Percentiles rank a stretch among this genome's conserved stretches.
Conservation (phyloP, 176 grass and related monocot genomes). For the Musa troglodytarum region DNA sequence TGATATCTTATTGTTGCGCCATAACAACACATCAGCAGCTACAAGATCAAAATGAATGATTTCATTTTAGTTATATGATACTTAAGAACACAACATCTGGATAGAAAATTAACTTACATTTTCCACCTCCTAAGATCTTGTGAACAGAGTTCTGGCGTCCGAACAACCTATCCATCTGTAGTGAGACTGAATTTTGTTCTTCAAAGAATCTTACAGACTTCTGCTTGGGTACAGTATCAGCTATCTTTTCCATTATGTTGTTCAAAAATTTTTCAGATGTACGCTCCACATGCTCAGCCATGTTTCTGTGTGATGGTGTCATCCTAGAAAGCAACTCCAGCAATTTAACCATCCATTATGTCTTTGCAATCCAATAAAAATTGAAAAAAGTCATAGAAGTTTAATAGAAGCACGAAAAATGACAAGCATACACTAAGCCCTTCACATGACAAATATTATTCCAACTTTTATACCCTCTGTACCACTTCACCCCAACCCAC, state of each 20-base stretch:
- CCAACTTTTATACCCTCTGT: neutral
- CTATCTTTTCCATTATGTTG: constrained; percentile 50
- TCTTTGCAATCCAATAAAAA: neutral
- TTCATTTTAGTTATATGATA: neutral
- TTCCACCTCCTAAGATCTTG: constrained; percentile 62
- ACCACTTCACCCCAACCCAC: neutral
- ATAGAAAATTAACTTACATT: constrained; percentile 31
- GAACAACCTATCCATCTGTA: constrained; percentile 46
- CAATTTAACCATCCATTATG: neutral
- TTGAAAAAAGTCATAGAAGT: neutral
- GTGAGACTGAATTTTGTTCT: constrained; percentile 30
- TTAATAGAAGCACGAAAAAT: neutral
- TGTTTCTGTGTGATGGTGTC: constrained; percentile 4
- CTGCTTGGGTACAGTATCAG: constrained; percentile 47
- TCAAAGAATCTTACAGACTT: constrained; percentile 42
- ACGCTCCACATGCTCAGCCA: constrained; percentile 43
- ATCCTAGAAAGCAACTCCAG: neutral
- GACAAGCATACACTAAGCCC: neutral
- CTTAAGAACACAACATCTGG: neutral
- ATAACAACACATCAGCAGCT: constrained; percentile 91
- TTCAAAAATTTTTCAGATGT: constrained; percentile 32
- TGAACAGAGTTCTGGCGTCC: constrained; percentile 41
- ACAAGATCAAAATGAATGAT: constrained; percentile 25
- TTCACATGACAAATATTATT: neutral
- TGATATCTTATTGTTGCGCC: constrained; percentile 95